Evolutionary conservation across 177 flowering plant genomes (phyloP).

Genomic region (Vitis hybrid): DNA sequence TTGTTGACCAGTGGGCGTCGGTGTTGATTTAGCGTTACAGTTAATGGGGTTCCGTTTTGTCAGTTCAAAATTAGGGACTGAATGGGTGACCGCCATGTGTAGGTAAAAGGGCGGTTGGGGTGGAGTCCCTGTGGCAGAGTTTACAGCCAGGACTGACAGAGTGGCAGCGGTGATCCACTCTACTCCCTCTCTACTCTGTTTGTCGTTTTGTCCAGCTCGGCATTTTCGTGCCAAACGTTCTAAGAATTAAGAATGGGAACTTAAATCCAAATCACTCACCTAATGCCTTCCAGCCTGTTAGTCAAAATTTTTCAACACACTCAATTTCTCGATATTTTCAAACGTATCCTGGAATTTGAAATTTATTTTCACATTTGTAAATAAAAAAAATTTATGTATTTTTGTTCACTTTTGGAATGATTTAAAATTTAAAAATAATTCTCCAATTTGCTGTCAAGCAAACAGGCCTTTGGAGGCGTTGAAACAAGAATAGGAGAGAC

Average conservation of each 20-base stretch:
- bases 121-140: constrained; percentile 6
- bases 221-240: not conserved
- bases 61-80: no score
- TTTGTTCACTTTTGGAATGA: no score
- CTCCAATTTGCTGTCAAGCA: no score
- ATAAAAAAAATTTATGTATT: no score
- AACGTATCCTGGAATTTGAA: no score
- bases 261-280: constrained; percentile 1
- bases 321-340: constrained; percentile 5
- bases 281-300: constrained; percentile 20
- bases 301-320: constrained; percentile 15
- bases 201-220: constrained; percentile 13
- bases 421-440: no score
- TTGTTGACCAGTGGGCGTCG: no score
- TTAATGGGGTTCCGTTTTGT: no score
- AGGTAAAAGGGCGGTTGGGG: constrained; percentile 11
- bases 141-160: constrained; percentile 18
- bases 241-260: not conserved
- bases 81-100: constrained; percentile 11
- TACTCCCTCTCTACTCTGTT: not conserved
- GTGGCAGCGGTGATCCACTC: constrained; percentile 14
- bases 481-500: not conserved
- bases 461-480: no score
- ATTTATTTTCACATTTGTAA: no score
- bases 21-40: no score